Percentiles rank a stretch among this genome's conserved stretches.
Evolutionary conservation across 2,329 filamentous ascomycete species (phyloP).

Genomic region (Botrytis medusae): DNA sequence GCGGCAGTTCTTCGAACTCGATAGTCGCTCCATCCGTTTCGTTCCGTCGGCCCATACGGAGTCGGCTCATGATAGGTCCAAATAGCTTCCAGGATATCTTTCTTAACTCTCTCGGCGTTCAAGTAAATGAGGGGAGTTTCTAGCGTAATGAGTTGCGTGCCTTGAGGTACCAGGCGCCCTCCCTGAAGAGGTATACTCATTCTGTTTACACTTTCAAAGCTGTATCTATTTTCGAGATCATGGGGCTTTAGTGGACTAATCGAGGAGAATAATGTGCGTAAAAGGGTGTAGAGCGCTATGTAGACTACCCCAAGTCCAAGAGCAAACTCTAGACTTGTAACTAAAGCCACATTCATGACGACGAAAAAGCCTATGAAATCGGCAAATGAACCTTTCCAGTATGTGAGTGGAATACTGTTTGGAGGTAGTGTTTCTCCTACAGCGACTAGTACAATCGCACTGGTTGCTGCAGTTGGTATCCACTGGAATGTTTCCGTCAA

Average conservation of each 20-base stretch:
- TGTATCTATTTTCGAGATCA: constrained; percentile 8
- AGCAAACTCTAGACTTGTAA: background rate
- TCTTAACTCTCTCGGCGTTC: constrained; percentile 14
- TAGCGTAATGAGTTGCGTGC: constrained; percentile 8
- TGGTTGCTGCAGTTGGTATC: constrained; percentile 65
- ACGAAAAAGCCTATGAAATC: constrained; percentile 55
- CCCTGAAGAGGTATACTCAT: background rate
- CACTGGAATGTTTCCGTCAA: constrained; percentile 62
- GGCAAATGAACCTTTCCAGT: constrained; percentile 54
- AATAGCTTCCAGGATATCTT: constrained; percentile 6
- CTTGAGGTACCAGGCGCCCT: background rate
- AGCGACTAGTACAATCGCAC: constrained; percentile 55
- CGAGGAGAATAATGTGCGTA: constrained; percentile 6
- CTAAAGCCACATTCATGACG: constrained; percentile 1
- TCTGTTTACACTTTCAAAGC: background rate
- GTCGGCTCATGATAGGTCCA: constrained; percentile 8
- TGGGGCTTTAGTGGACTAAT: background rate
- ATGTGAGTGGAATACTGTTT: background rate
- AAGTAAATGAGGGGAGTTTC: constrained; percentile 2
- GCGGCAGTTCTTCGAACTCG: constrained; percentile 1
- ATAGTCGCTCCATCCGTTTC: constrained; percentile 4
- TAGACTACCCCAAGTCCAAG: constrained; percentile 4
- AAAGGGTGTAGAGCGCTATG: constrained; percentile 7
- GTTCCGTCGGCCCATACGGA: background rate
- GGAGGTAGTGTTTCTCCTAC: background rate